A percentile compares a stretch with the other conserved stretches of the same genome.
These are phyloP conservation scores for Protomyces macrosporus DNA, from an alignment of 1,139 yeast species.

Conservation along the genomic window DNA sequence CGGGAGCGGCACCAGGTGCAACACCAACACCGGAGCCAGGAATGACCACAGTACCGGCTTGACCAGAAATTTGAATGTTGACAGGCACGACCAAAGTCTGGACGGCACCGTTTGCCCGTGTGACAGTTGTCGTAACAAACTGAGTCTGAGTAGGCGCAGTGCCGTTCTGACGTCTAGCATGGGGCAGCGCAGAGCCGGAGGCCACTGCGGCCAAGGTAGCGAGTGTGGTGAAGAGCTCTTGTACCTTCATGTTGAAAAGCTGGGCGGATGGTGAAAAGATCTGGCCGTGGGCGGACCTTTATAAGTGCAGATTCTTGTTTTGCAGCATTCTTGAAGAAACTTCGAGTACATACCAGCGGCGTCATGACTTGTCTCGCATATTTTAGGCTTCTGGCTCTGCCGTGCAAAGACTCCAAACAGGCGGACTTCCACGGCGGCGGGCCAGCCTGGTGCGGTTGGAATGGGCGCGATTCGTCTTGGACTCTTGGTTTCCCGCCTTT, in stretches of 20 bases:
- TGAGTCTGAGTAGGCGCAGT: background rate
- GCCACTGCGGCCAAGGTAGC: constrained; percentile 17
- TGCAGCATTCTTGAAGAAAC: no score
- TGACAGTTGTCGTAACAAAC: background rate
- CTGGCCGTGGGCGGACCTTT: background rate
- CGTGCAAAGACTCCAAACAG: no score
- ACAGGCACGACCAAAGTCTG: constrained; percentile 15
- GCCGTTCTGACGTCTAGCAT: background rate
- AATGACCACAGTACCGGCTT: constrained; percentile 9
- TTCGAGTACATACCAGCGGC: background rate
- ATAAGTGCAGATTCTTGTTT: background rate
- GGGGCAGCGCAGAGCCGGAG: background rate
- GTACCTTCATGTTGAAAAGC: constrained; percentile 15
- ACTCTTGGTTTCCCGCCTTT: no score
- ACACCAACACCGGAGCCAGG: constrained; percentile 15
- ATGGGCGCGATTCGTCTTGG: no score
- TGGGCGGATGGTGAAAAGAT: background rate
- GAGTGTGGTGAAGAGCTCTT: constrained; percentile 20
- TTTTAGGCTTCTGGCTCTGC: background rate
- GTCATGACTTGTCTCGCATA: background rate
- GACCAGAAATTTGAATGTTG: constrained; percentile 2
- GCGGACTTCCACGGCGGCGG: no score
- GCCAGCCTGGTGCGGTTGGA: no score
- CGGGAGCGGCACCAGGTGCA: constrained; percentile 1
- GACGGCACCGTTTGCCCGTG: background rate